Evolutionary conservation across 495 filamentous ascomycete genomes (phyloP).

Genomic region (Evernia prunastri): DNA sequence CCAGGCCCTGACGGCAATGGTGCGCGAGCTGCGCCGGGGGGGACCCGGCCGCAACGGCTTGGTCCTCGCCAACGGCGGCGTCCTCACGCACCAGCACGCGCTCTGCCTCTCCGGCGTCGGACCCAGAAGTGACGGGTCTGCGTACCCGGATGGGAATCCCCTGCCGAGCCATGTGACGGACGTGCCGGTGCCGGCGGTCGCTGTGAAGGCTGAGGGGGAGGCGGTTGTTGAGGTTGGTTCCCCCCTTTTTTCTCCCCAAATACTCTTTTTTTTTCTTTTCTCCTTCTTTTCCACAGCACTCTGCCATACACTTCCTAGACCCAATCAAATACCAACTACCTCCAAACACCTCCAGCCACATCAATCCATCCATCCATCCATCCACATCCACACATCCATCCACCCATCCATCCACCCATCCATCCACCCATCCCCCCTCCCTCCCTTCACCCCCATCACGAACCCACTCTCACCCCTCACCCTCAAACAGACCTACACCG

Average conservation of each 20-base stretch:
- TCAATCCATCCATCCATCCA: too few relatives aligned
- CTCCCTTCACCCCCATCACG: too few relatives aligned
- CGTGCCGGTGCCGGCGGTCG: not conserved
- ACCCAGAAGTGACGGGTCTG: slow-evolving; percentile 32
- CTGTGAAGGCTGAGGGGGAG: slow-evolving; percentile 34
- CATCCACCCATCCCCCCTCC: too few relatives aligned
- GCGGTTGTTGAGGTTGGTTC: slow-evolving; percentile 45
- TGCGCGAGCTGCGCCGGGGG: slow-evolving; percentile 31
- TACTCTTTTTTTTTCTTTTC: too few relatives aligned
- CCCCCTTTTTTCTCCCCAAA: too few relatives aligned
- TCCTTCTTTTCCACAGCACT: too few relatives aligned
- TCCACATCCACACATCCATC: too few relatives aligned
- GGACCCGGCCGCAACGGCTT: slow-evolving; percentile 40
- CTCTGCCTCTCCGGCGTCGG: slow-evolving; percentile 42
- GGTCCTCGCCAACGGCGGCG: slow-evolving; percentile 51
- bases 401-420: too few relatives aligned
- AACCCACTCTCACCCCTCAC: too few relatives aligned
- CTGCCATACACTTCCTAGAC: too few relatives aligned
- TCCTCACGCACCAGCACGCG: slow-evolving; percentile 48
- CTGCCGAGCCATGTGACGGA: slow-evolving; percentile 2
- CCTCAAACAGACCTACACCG: slow-evolving; percentile 46
- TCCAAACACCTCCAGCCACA: too few relatives aligned
- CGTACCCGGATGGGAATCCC: slow-evolving; percentile 38
- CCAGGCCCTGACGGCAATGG: slow-evolving; percentile 15
- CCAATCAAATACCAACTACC: too few relatives aligned